These are phyloP conservation scores for Deuterostichococcus epilithicus DNA, from an alignment of 139 green algal species.

Conservation along the genomic window DNA sequence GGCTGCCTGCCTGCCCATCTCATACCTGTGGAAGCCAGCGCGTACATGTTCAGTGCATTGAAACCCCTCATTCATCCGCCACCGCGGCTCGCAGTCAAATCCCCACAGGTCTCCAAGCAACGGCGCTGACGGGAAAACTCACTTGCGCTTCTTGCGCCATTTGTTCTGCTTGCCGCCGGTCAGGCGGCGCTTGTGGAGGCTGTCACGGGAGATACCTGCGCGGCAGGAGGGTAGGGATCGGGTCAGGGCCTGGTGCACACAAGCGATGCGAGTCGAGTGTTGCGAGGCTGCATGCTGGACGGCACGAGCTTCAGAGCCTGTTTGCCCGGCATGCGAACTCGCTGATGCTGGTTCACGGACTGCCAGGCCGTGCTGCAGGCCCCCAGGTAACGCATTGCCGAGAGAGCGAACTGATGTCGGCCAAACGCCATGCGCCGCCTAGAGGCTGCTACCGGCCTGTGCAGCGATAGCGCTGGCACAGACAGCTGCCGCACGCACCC, in stretches of 20 bases:
- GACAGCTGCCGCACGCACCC: not conserved
- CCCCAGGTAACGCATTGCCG: too few relatives aligned
- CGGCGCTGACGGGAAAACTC: conserved; percentile 25
- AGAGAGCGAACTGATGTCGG: too few relatives aligned
- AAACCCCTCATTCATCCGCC: not conserved
- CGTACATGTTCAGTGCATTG: not conserved
- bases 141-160: conserved; percentile 99
- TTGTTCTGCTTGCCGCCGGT: conserved; percentile 95
- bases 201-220: conserved; percentile 97
- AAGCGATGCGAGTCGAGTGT: too few relatives aligned
- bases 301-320: too few relatives aligned
- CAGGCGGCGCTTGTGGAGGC: conserved; percentile 91
- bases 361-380: too few relatives aligned
- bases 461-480: not conserved
- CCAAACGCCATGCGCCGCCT: too few relatives aligned
- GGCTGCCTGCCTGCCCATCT: conserved; percentile 91
- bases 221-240: not conserved
- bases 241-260: too few relatives aligned
- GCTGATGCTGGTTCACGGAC: too few relatives aligned
- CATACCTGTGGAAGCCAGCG: conserved; percentile 94
- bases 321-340: too few relatives aligned
- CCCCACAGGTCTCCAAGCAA: not conserved
- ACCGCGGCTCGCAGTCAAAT: not conserved
- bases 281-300: too few relatives aligned
- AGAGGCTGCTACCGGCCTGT: too few relatives aligned